Percentiles rank a stretch among this genome's conserved stretches.
These are phyloP conservation scores for Dothiorella sarmentorum DNA, from an alignment of 2,329 filamentous ascomycete genomes.

Conservation along the genomic window DNA sequence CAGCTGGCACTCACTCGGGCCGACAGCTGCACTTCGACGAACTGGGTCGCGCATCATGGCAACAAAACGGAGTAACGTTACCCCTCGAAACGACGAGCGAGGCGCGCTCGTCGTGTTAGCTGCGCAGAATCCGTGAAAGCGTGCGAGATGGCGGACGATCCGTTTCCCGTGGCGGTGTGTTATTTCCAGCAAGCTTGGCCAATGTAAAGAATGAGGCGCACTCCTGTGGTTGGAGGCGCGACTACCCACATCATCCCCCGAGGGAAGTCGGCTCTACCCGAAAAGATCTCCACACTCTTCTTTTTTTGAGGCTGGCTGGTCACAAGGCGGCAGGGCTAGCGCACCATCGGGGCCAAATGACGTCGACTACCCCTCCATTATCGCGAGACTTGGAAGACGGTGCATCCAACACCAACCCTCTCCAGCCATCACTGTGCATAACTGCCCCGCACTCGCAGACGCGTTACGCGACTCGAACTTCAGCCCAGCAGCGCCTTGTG, in stretches of 20 bases:
- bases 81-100: neutral
- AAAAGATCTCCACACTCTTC: conserved; percentile 10
- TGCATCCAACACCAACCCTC: neutral
- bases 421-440: conserved; percentile 2
- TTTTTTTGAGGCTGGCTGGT: conserved; percentile 15
- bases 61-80: conserved; percentile 8
- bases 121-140: conserved; percentile 3
- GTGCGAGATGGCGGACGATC: conserved; percentile 1
- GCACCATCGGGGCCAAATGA: conserved; percentile 6
- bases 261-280: conserved; percentile 17
- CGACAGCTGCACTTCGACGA: conserved; percentile 11
- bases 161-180: conserved; percentile 9
- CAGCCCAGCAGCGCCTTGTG: conserved; percentile 2
- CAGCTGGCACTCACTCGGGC: conserved; percentile 8
- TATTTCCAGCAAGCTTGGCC: neutral
- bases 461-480: conserved; percentile 6
- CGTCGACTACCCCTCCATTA: conserved; percentile 9
- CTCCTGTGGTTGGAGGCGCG: neutral
- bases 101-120: conserved; percentile 1
- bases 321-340: conserved; percentile 4
- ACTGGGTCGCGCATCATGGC: conserved; percentile 12
- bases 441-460: conserved; percentile 10
- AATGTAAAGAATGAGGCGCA: conserved; percentile 14
- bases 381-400: conserved; percentile 10
- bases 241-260: conserved; percentile 5